Base-by-base conservation (phyloP, 345 rosid genomes). In the Populus nigra region DNA sequence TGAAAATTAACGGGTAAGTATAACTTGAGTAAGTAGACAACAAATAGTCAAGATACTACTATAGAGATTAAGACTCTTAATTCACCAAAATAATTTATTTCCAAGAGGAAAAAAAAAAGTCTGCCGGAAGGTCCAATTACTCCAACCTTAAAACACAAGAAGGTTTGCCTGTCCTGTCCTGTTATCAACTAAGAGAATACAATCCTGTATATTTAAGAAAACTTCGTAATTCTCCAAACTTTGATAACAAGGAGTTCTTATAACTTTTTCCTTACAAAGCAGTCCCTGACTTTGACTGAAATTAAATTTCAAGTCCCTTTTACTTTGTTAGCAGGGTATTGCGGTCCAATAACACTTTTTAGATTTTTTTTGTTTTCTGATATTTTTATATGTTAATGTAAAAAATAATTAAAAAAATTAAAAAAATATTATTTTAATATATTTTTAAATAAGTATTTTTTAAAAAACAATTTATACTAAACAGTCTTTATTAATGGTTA, bases 241-340 rank as follows among this genome's bases (percentile, higher is more conserved):
- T 77, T 59, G 81, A 80, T 78, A 78, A 76, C 15, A 62, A 41
- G 65, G 79, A 69, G 59, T 49, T 76, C 84, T 86, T 78, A 71
- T 84, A 77, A 75, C 10, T 62, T 55, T 36, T 5, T 0, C 74
- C 74, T 81, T 68, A 11, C 74, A 41, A 25, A 22, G 12, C 20
- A 20, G 49, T 5, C 77, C 71, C 45, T 1, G 0, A 22, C 8
- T 25, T 79, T 20, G 57, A 4, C 1, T 7, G 0, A 27, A 1
- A 50, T 75, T n/a, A 7, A 7, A 11, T 53, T 68, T 62, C 2
- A 25, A 11, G n/a, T 79, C 69, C 69, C 47, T 23, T 2, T 8
- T 15, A 11, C 4, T 22, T 71, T 47, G 25, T 43, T 38, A 13
- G 13, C 45, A 3, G 11, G 11, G 13, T 9, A 41, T 12, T 9